A percentile compares a stretch with the other conserved stretches of the same genome.
These are phyloP conservation scores for Talaromyces amestolkiae DNA, from an alignment of 2,329 filamentous ascomycete species.

Conservation along the genomic window DNA sequence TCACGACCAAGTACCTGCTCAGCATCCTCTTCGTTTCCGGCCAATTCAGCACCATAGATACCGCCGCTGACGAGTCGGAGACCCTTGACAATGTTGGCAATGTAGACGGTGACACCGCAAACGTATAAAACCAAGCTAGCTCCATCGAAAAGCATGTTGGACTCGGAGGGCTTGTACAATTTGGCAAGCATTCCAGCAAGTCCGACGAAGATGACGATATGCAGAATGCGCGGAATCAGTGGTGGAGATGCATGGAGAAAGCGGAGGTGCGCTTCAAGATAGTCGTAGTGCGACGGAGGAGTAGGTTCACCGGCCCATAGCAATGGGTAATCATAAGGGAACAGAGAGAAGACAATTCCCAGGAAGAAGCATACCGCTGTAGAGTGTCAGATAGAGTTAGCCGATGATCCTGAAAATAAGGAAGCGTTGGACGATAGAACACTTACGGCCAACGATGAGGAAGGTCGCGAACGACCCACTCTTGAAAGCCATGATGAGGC, in stretches of 20 bases:
- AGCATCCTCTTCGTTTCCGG: slow-evolving; percentile 46
- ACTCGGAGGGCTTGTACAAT: slow-evolving; percentile 88
- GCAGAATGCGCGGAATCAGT: slow-evolving; percentile 86
- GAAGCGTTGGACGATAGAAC: slow-evolving; percentile 13
- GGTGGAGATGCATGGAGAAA: slow-evolving; percentile 90
- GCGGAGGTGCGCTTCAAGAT: slow-evolving; percentile 83
- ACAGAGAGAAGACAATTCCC: slow-evolving; percentile 91
- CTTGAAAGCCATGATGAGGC: slow-evolving; percentile 36
- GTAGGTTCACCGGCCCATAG: slow-evolving; percentile 46
- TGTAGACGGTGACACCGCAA: slow-evolving; percentile 87
- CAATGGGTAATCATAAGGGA: slow-evolving; percentile 72
- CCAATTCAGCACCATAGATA: slow-evolving; percentile 56
- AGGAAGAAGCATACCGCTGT: slow-evolving; percentile 93
- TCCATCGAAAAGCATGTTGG: slow-evolving; percentile 92
- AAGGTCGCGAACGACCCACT: slow-evolving; percentile 83
- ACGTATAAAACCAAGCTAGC: slow-evolving; percentile 70
- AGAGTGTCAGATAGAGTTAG: background rate
- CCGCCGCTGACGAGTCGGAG: slow-evolving; percentile 77
- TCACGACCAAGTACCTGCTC: slow-evolving; percentile 75
- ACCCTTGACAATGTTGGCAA: slow-evolving; percentile 95
- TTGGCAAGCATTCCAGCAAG: slow-evolving; percentile 88
- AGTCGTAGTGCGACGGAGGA: slow-evolving; percentile 66
- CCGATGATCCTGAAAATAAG: background rate
- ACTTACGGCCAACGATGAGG: slow-evolving; percentile 91
- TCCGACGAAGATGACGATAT: slow-evolving; percentile 87